These are phyloP conservation scores for Huntiella savannae DNA, from an alignment of 2,329 filamentous ascomycete species.

Conservation along the genomic window DNA sequence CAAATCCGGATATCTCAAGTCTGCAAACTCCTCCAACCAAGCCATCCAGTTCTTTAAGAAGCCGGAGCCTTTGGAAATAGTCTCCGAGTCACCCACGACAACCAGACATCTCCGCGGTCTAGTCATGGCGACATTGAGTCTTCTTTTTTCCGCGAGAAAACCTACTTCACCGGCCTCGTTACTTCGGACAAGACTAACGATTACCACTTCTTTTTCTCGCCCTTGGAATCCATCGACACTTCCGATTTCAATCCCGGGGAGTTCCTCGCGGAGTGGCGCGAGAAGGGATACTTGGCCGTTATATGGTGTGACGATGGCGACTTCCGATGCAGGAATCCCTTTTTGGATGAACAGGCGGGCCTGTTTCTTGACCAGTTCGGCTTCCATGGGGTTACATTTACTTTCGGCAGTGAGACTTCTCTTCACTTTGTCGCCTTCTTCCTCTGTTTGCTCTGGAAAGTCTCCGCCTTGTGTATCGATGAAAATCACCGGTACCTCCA, in stretches of 20 bases:
- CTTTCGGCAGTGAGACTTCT: constrained; percentile 35
- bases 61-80: constrained; percentile 59
- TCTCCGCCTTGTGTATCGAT: constrained; percentile 93
- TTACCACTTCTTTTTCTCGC: constrained; percentile 85
- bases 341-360: constrained; percentile 57
- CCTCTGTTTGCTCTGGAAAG: constrained; percentile 64
- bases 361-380: constrained; percentile 59
- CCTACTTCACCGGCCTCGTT: constrained; percentile 77
- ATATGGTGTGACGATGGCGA: constrained; percentile 89
- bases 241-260: constrained; percentile 77
- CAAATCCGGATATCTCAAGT: constrained; percentile 70
- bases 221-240: constrained; percentile 96
- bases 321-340: constrained; percentile 64
- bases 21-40: constrained; percentile 73
- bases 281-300: constrained; percentile 80
- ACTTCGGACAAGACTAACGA: constrained; percentile 85
- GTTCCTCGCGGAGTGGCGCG: constrained; percentile 60
- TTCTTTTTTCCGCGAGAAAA: constrained; percentile 77
- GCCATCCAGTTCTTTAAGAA: constrained; percentile 87
- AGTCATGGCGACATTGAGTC: constrained; percentile 95
- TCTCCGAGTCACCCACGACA: constrained; percentile 86
- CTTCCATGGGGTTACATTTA: constrained; percentile 87
- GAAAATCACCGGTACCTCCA: constrained; percentile 71
- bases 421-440: constrained; percentile 25
- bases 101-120: constrained; percentile 78